Conservation (phyloP, 1,284 basidiomycete species). For the Anthracocystis panici-leucophaei region DNA sequence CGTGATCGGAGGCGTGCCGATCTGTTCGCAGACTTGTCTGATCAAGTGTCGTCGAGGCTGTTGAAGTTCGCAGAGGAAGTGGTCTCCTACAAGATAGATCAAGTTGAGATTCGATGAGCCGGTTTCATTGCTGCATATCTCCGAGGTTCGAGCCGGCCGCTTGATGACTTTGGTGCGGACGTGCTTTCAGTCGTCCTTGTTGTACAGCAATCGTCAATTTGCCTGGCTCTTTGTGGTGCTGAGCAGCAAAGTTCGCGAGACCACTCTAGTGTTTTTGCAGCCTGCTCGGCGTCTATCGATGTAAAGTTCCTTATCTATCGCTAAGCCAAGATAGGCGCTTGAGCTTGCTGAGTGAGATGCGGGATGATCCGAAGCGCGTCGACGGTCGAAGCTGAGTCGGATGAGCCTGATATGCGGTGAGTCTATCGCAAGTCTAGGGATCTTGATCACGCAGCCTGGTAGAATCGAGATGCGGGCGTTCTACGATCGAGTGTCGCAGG, state of each 20-base stretch:
- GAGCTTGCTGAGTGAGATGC: background rate
- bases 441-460: background rate
- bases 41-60: background rate
- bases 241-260: background rate
- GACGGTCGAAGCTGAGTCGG: background rate
- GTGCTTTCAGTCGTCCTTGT: background rate
- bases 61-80: background rate
- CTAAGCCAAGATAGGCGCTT: conserved; percentile 2
- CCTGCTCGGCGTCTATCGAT: background rate
- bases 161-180: background rate
- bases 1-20: conserved; percentile 5
- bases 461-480: no score
- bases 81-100: background rate
- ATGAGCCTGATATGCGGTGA: background rate
- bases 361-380: background rate
- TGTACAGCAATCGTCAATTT: no score
- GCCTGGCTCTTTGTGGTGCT: background rate
- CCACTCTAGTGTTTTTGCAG: background rate
- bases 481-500: no score
- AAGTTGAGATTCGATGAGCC: background rate
- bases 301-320: conserved; percentile 1
- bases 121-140: background rate
- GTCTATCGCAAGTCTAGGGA: background rate
- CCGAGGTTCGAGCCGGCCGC: background rate
- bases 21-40: no score